Base-by-base conservation (phyloP, 2,329 filamentous ascomycete genomes). In the Penicillium corylophilum region DNA sequence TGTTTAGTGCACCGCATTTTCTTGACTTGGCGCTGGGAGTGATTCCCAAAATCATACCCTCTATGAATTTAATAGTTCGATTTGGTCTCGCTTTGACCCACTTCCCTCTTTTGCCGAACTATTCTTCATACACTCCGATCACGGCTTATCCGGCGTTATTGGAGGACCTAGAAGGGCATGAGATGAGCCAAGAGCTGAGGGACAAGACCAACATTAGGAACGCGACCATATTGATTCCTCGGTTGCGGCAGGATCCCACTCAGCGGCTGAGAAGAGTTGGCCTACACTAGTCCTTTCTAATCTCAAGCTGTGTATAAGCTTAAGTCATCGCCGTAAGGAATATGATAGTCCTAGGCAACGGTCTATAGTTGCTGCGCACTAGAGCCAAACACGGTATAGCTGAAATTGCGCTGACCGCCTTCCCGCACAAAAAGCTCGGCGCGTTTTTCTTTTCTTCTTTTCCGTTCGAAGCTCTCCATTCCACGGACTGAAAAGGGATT, bases 81-180 rank as follows among this genome's bases (percentile, higher is more conserved):
- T n/a, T 15, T 12, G 29, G 15, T 15, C 15, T 31, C 1, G 12
- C 8, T 31, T 31, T 31, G 9, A 10, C 12, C 29, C 12, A 13
- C 13, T 15, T 31, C 12, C 15, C 29, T 15, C 29, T 13, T 6
- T 31, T 12, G 5, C 12, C 13, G 15, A 24, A 64, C 60, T n/a
- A 57, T 66, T 63, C n/a, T 28, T 64, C 65, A 1, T 62, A 64
- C 53, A 64, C 65, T 1, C 60, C 61, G 2, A 44, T 50, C 0
- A 50, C 57, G 1, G 59, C 56, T 0, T 64, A 67, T 45, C 57
- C 61, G 15, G 56, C 50, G 2, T 67, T 66, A 24, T 39, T 56
- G 8, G 56, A 65, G 47, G 56, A 54, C 5, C 28, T 66, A 13
- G 61, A 65, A 18, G 10, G 12, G 16, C 60, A 64, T 55, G 43